These are phyloP conservation scores for Apiotrichum porosum DNA, from an alignment of 1,284 basidiomycete genomes.

Conservation along the genomic window DNA sequence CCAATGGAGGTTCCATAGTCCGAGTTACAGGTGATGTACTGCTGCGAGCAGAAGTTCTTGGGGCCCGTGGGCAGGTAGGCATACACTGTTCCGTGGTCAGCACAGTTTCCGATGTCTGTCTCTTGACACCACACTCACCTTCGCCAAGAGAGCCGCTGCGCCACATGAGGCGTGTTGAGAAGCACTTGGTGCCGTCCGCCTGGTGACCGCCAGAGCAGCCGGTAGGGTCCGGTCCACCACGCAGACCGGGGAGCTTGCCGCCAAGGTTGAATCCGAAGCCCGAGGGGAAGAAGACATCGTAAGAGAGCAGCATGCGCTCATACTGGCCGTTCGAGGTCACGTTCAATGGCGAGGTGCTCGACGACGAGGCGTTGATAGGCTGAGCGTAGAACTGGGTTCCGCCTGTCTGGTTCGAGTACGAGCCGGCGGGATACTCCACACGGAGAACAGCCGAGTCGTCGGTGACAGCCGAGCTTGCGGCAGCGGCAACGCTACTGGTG, in stretches of 20 bases:
- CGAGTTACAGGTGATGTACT: constrained; percentile 42
- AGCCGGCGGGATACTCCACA: constrained; percentile 44
- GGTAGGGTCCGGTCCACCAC: constrained; percentile 39
- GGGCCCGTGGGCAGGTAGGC: constrained; percentile 43
- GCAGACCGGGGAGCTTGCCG: constrained; percentile 49
- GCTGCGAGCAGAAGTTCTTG: constrained; percentile 32
- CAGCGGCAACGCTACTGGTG: constrained; percentile 1
- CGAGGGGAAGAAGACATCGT: constrained; percentile 41
- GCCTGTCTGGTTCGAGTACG: constrained; percentile 43
- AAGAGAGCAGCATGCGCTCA: constrained; percentile 39
- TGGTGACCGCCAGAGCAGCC: constrained; percentile 48
- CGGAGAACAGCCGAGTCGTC: constrained; percentile 31
- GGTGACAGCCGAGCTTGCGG: constrained; percentile 9
- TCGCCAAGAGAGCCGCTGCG: constrained; percentile 42
- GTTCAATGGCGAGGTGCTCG: constrained; percentile 14
- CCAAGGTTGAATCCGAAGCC: constrained; percentile 37
- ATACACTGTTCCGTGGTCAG: constrained; percentile 36
- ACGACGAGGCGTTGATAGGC: constrained; percentile 20
- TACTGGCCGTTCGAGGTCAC: constrained; percentile 30
- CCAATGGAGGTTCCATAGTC: constrained; percentile 48
- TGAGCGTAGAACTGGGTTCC: constrained; percentile 48
- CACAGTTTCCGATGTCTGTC: too few relatives aligned
- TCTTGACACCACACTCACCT: constrained; percentile 12
- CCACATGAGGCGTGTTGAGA: constrained; percentile 50
- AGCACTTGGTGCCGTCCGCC: constrained; percentile 44